These are phyloP conservation scores for Penicillium sp. DNA, from an alignment of 2,329 filamentous ascomycete genomes.

Conservation along the genomic window DNA sequence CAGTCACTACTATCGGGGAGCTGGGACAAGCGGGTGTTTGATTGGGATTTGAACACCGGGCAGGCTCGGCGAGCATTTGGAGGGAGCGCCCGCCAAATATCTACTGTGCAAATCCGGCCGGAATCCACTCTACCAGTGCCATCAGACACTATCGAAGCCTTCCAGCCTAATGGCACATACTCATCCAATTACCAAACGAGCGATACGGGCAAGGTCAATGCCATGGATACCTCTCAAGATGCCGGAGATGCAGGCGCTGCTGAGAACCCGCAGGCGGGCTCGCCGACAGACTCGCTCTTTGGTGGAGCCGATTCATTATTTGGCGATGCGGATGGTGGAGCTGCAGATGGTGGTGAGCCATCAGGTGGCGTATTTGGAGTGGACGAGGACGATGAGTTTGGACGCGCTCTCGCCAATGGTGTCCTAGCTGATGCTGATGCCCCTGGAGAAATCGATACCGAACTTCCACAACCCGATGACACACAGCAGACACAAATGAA, in stretches of 20 bases:
- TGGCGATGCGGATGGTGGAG: conserved; percentile 68
- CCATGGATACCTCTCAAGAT: conserved; percentile 40
- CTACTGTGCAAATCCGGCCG: conserved; percentile 80
- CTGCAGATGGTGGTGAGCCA: conserved; percentile 46
- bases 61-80: conserved; percentile 71
- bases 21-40: conserved; percentile 91
- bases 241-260: conserved; percentile 39
- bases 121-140: conserved; percentile 72
- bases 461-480: conserved; percentile 18
- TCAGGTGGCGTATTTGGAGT: conserved; percentile 65
- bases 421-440: conserved; percentile 52
- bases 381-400: conserved; percentile 83
- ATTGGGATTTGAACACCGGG: conserved; percentile 93
- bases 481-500: conserved; percentile 16
- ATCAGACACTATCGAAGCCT: conserved; percentile 60
- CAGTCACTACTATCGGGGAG: conserved; percentile 83
- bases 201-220: conserved; percentile 54
- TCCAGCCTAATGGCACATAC: conserved; percentile 63
- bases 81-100: conserved; percentile 78
- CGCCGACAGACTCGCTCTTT: conserved; percentile 78
- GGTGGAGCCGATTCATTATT: conserved; percentile 85
- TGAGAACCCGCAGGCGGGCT: conserved; percentile 58
- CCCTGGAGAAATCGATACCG: conserved; percentile 32
- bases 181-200: conserved; percentile 69
- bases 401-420: conserved; percentile 66